phyloP scores from a whole-genome alignment of 179 eudicot genomes.

The Gypsophila paniculata region DNA sequence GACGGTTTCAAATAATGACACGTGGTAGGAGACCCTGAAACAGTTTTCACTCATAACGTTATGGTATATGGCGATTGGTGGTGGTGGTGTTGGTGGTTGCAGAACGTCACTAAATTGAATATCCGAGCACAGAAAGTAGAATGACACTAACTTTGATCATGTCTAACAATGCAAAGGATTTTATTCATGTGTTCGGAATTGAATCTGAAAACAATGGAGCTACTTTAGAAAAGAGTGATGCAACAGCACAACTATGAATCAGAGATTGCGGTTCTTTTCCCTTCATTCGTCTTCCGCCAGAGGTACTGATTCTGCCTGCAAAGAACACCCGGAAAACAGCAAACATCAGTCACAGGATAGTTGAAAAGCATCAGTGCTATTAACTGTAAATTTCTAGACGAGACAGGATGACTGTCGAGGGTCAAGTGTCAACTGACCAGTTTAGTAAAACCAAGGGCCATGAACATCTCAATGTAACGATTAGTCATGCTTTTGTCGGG shows the following conservation, averaged over 20 bases:
- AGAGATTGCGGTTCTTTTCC: not conserved
- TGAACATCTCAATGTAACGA: constrained; percentile 51
- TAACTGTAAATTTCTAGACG: not conserved
- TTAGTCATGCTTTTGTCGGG: constrained; percentile 40
- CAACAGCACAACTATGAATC: not conserved
- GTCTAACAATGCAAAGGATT: not conserved
- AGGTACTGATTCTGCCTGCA: constrained; percentile 70
- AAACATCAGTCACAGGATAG: not conserved
- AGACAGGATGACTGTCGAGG: not conserved
- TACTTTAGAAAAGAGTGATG: not conserved
- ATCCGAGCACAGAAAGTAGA: not conserved
- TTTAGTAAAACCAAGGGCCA: constrained; percentile 45
- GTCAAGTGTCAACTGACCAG: constrained; percentile 34
- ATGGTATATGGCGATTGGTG: too few relatives aligned
- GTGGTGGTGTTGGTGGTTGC: not conserved
- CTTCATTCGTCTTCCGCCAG: constrained; percentile 41
- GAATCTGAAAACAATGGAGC: not conserved
- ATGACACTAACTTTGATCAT: not conserved
- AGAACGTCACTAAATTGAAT: not conserved
- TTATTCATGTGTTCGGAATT: not conserved
- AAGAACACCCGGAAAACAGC: not conserved
- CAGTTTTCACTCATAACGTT: too few relatives aligned
- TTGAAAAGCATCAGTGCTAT: not conserved
- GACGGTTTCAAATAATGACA: not conserved
- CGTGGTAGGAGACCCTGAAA: too few relatives aligned